Conservation (phyloP, 495 filamentous ascomycete genomes). For the Aspergillus nanangensis region DNA sequence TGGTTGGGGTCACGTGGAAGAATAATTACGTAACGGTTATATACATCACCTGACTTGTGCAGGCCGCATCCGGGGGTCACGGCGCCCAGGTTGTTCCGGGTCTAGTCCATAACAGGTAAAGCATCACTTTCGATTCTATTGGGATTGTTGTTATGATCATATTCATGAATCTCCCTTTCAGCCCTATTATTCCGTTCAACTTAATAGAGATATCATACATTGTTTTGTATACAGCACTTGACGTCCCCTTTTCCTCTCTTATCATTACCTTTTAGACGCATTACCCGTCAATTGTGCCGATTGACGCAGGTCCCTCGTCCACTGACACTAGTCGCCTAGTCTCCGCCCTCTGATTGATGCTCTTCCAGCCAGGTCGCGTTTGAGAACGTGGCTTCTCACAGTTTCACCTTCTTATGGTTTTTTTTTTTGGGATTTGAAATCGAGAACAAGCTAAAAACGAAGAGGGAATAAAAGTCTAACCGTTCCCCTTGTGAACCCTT, state of each 20-base stretch:
- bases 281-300: background rate
- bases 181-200: too few species aligned
- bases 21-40: background rate
- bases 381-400: constrained; percentile 13
- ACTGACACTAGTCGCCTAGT: background rate
- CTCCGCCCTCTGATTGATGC: constrained; percentile 4
- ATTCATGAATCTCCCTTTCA: too few species aligned
- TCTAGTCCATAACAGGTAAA: constrained; percentile 25
- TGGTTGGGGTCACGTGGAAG: constrained; percentile 23
- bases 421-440: background rate
- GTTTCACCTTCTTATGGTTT: background rate
- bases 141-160: background rate
- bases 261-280: too few species aligned
- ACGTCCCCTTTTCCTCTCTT: background rate
- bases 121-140: constrained; percentile 25
- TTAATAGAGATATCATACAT: too few species aligned
- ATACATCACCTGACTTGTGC: background rate
- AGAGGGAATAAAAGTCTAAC: too few species aligned
- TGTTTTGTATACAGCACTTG: too few species aligned
- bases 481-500: constrained; percentile 1
- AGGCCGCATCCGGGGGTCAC: constrained; percentile 9
- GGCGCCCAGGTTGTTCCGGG: background rate
- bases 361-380: constrained; percentile 6
- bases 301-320: constrained; percentile 1
- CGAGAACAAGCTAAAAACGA: too few species aligned